Evolutionary conservation across 495 filamentous ascomycete genomes (phyloP), one percentile per base, ranked within the genome.

Genomic region (Hypoxylon lienhwacheense): DNA sequence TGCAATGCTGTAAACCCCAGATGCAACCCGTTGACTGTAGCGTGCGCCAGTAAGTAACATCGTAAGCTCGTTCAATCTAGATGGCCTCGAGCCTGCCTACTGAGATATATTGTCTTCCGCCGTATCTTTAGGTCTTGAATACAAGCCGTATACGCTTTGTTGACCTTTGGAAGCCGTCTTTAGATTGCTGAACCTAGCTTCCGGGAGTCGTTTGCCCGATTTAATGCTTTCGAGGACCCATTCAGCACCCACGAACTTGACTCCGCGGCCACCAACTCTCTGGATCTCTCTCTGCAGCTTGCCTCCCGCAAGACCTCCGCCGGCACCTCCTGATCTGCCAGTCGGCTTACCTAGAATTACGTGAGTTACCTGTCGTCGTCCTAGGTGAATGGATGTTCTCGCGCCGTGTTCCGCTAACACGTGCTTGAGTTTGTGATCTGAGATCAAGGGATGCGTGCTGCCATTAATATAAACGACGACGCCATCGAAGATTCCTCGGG

Each of bases 401-500:
- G 81, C 93, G 17, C 93, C 93, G 63, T 93, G 77, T 44, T 81
- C 70, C 7, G 79, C 81, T 15, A 97, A 76, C 21, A 95, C 73
- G 28, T 81, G 83, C 71, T 93, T 95, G 36, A 97, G 79, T 62
- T 81, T 84, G 67, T 95, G 88, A 72, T 98, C 91, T 0, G 87
- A 91, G 35, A 98, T 80, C 10, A 80, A 62, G 4, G 92, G 89
- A 43, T 84, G 73, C 1, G 90, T 96, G 43, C 87, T 88, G 44
- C 91, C 92, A 71, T 96, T 96, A 71, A 97, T 80, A 72, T 93
- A 93, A 66, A 97, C 78, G 16, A 77, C 80, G 19, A 88, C 73
- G 12, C 80, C 78, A 37, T 77, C 62, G 66, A 96, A 89, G 47
- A 95, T 66, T 26, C 58, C 55, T 19, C 51, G 63, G 19, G 61